Percentiles rank a stretch among this genome's conserved stretches.
These are phyloP conservation scores for Chlamydomonas incerta DNA, from an alignment of 139 green algal species.

Conservation along the genomic window DNA sequence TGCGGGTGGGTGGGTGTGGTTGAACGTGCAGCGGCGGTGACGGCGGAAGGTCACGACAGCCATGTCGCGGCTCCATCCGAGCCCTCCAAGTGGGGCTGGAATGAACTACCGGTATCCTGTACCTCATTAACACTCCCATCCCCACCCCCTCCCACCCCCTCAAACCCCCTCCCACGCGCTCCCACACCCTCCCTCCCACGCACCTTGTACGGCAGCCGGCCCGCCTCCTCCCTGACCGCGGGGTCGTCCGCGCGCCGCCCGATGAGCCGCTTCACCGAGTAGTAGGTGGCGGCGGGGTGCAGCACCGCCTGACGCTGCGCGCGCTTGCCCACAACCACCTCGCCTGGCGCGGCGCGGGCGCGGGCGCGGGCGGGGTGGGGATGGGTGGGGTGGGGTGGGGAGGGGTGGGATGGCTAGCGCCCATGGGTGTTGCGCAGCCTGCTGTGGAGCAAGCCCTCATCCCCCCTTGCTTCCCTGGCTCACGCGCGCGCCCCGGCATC, in stretches of 20 bases:
- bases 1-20: not conserved
- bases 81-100: too few relatives aligned
- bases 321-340: conserved; percentile 69
- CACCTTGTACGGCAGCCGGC: conserved; percentile 67
- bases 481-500: too few relatives aligned
- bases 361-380: too few relatives aligned
- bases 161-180: not conserved
- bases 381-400: not conserved
- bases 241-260: conserved; percentile 62
- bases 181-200: not conserved
- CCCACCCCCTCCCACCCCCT: not conserved
- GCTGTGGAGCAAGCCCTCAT: too few relatives aligned
- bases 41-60: too few relatives aligned
- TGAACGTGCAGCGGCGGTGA: not conserved
- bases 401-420: too few relatives aligned
- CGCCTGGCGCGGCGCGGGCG: conserved; percentile 26
- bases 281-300: conserved; percentile 78
- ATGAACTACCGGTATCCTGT: too few relatives aligned
- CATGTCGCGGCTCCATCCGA: too few relatives aligned
- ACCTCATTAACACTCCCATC: too few relatives aligned
- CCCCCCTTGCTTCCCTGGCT: too few relatives aligned
- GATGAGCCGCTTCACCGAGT: conserved; percentile 92
- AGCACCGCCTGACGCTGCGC: conserved; percentile 66
- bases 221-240: conserved; percentile 62
- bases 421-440: too few relatives aligned